Base-by-base conservation (phyloP, 331 rosid species). In the Acacia concinna region DNA sequence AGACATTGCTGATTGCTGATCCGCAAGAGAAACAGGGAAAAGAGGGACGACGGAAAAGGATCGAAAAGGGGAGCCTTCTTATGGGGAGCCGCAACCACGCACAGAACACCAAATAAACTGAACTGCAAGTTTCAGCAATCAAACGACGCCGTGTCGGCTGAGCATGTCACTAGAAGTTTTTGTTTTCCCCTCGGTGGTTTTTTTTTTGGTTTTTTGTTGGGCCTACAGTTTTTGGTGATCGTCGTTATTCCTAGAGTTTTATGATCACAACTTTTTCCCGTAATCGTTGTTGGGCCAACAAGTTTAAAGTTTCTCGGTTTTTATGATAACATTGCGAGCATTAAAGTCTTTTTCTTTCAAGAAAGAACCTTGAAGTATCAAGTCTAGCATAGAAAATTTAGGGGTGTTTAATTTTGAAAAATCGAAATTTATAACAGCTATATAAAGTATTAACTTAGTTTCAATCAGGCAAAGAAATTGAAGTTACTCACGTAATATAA, bases 1-100 rank as follows among this genome's bases (percentile, higher is more conserved):
- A 83, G 99, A 88, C 99, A 96, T 93, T 83, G 88, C 60, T 59
- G 84, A 96, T 93, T 83, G 88, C 60, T 59, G 84, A 64, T 68
- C 43, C 32, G 78, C 49, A 51, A 71, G 68, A 47, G 47, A 75
- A 21, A 47, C 41, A 78, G 23, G 17, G 2, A 40, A 59, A 11
- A 8, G 37, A 60, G 31, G 14, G 77, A 30, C 25, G 30, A 43
- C 18, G 8, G 37, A 18, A 67, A 46, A 10, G 49, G 37, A 14
- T 6, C 18, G 38, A 31, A 65, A 64, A 52, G 57, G 37, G 47
- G 49, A 14, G 80, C 32, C 60, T 41, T 4, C 71, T 1, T 32
- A 23, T 0, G 23, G 8, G 2, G 6, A 23, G 47, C 27, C 43
- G n/a, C n/a, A 9, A 65, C 30, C 1, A 12, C 11, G 18, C 11